Evolutionary conservation across 2,329 filamentous ascomycete species (phyloP).

Genomic region (Claviceps citrina): DNA sequence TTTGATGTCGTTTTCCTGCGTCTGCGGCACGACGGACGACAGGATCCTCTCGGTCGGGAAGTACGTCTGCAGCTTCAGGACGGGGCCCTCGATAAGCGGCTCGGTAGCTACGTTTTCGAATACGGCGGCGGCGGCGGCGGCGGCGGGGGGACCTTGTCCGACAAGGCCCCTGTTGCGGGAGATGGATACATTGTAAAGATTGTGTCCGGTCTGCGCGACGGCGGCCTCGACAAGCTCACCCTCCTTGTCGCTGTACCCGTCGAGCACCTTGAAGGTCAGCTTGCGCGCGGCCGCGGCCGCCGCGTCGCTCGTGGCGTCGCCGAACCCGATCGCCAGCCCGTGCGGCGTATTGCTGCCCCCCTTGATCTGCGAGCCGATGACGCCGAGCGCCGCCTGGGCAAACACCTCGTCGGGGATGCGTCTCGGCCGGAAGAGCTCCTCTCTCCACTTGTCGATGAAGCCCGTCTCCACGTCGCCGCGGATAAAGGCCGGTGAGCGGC

Average conservation of each 20-base stretch:
- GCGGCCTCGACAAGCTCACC: slow-evolving; percentile 43
- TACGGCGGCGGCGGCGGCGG: slow-evolving; percentile 19
- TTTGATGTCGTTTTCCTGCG: slow-evolving; percentile 37
- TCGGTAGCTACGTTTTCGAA: slow-evolving; percentile 33
- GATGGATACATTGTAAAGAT: slow-evolving; percentile 32
- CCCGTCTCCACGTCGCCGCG: slow-evolving; percentile 85
- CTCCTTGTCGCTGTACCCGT: slow-evolving; percentile 47
- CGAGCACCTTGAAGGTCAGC: slow-evolving; percentile 39
- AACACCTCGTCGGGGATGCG: slow-evolving; percentile 56
- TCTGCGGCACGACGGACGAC: slow-evolving; percentile 56
- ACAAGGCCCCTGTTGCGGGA: slow-evolving; percentile 25
- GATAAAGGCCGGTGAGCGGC: slow-evolving; percentile 66
- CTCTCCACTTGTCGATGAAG: slow-evolving; percentile 79
- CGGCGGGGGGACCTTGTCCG: too few relatives aligned
- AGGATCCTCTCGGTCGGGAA: slow-evolving; percentile 69
- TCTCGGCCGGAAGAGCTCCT: slow-evolving; percentile 57
- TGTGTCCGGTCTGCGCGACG: slow-evolving; percentile 31
- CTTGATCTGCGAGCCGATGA: slow-evolving; percentile 38
- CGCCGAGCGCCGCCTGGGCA: slow-evolving; percentile 70
- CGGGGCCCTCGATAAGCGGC: slow-evolving; percentile 14
- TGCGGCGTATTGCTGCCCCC: slow-evolving; percentile 24
- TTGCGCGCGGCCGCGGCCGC: slow-evolving; percentile 28
- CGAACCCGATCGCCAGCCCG: slow-evolving; percentile 40
- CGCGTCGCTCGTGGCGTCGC: slow-evolving; percentile 22
- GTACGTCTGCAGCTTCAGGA: slow-evolving; percentile 33